Base-by-base conservation (phyloP, 108 stramenopile genomes). In the Cyclotella baltica region DNA sequence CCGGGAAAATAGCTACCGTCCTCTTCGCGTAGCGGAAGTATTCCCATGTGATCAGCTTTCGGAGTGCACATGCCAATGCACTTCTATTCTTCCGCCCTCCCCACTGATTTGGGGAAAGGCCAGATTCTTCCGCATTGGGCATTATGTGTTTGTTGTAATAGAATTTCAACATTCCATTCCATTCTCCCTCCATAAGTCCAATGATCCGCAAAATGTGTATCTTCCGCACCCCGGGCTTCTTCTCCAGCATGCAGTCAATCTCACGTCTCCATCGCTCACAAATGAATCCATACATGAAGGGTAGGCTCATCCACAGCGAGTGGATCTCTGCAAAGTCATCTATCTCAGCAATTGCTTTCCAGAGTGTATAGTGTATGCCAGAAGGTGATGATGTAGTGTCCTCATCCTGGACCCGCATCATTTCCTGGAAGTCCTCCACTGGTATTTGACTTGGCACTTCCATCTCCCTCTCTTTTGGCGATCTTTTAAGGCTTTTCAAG, bases 341-440 rank as follows among this genome's bases (percentile, higher is more conserved):
- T 2, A 35, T 20, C 0, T 25, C 31, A 53, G 50, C 69, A 6
- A 70, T 55, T 3, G 51, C 13, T 51, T 70, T 70, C 69, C 69
- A 70, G 6, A 70, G 31, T 9, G 69, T 70, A 19, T 23, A 53
- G 52, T 53, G 18, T 19, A 19, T 8, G 4, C 20, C 52, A 19
- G 52, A 22, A 5, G 20, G 5, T 19, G 22, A 19, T 19, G 52
- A 19, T 22, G 22, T 16, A 23, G 22, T 22, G 20, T 53, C 52
- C 5, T 53, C 52, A n/a, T 53, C 5, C 5, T 10, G 4, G 20
- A 23, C 40, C 13, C 4, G 52, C 40, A 55, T 70, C 30, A 40
- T 47, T n/a, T 13, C 52, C n/a, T 53, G 52, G 19, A 53, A 53
- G 5, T 53, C 52, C n/a, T 53, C 22, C 52, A 19, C n/a, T 22